phyloP scores from a whole-genome alignment of 1,284 basidiomycete genomes.

The Cryptococcus wingfieldii region DNA sequence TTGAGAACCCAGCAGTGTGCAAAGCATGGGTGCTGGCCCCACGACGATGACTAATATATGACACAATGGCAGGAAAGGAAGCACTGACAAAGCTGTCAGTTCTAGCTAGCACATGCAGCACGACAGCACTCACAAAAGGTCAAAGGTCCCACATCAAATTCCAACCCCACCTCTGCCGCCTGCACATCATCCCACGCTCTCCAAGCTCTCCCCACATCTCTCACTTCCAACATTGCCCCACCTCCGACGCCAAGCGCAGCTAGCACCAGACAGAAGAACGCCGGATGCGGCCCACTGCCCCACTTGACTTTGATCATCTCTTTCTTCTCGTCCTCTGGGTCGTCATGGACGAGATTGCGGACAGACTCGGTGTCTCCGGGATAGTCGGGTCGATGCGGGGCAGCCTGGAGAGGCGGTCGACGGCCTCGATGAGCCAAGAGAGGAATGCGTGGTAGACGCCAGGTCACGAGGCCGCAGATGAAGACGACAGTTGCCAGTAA shows the following conservation, averaged over 20 bases:
- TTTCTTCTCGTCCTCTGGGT: background rate
- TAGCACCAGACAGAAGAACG: conserved; percentile 7
- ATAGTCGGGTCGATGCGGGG: background rate
- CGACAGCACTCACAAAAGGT: conserved; percentile 14
- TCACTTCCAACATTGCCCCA: conserved; percentile 5
- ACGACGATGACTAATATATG: conserved; percentile 4
- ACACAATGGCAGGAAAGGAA: conserved; percentile 7
- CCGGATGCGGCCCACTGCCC: conserved; percentile 4
- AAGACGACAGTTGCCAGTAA: conserved; percentile 8
- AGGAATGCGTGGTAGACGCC: background rate
- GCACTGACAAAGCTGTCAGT: background rate
- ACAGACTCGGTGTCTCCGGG: background rate
- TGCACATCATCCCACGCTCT: conserved; percentile 7
- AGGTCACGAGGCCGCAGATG: background rate
- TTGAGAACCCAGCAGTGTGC: background rate
- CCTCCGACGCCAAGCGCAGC: conserved; percentile 4
- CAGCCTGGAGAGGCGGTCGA: background rate
- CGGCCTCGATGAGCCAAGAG: background rate
- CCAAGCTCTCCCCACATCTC: conserved; percentile 7
- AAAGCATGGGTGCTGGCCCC: background rate
- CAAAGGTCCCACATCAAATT: conserved; percentile 5
- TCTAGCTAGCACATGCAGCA: background rate
- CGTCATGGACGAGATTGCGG: background rate
- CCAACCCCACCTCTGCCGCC: conserved; percentile 11
- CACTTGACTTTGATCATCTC: background rate